Conservation (phyloP, 169 alveolate species). For the Plasmodium vivax region DNA sequence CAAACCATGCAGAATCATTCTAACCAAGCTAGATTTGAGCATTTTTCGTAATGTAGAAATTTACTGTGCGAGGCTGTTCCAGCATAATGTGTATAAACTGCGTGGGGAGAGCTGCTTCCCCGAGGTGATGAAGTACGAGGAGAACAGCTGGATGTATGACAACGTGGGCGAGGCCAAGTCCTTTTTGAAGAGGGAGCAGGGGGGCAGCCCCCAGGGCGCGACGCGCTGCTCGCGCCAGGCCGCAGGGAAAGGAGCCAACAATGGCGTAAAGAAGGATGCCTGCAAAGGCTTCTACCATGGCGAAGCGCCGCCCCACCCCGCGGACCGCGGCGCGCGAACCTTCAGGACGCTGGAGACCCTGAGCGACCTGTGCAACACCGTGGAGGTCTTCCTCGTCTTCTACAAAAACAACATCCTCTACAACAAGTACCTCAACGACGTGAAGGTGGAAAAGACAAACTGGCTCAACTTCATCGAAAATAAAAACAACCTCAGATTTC, state of each 20-base stretch:
- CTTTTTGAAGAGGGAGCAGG: slow-evolving; percentile 4
- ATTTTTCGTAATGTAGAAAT: slow-evolving; percentile 67
- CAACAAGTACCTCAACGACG: slow-evolving; percentile 55
- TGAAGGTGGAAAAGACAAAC: slow-evolving; percentile 51
- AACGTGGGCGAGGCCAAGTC: background rate
- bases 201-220: background rate
- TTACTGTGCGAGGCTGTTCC: slow-evolving; percentile 57
- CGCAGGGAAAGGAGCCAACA: background rate
- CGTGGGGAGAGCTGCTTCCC: slow-evolving; percentile 1
- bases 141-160: slow-evolving; percentile 43
- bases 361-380: slow-evolving; percentile 8
- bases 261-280: background rate
- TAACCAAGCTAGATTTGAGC: slow-evolving; percentile 32
- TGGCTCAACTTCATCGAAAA: slow-evolving; percentile 62
- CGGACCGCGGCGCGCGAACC: background rate
- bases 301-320: background rate
- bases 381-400: slow-evolving; percentile 54
- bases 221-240: too few species aligned
- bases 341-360: slow-evolving; percentile 7
- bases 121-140: slow-evolving; percentile 45
- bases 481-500: slow-evolving; percentile 45
- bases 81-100: slow-evolving; percentile 16
- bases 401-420: slow-evolving; percentile 43
- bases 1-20: slow-evolving; percentile 65
- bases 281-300: too few species aligned